A percentile compares a stretch with the other conserved stretches of the same genome.
These are phyloP conservation scores for Toxoplasma gondii DNA, from an alignment of 169 alveolate genomes.

Conservation along the genomic window DNA sequence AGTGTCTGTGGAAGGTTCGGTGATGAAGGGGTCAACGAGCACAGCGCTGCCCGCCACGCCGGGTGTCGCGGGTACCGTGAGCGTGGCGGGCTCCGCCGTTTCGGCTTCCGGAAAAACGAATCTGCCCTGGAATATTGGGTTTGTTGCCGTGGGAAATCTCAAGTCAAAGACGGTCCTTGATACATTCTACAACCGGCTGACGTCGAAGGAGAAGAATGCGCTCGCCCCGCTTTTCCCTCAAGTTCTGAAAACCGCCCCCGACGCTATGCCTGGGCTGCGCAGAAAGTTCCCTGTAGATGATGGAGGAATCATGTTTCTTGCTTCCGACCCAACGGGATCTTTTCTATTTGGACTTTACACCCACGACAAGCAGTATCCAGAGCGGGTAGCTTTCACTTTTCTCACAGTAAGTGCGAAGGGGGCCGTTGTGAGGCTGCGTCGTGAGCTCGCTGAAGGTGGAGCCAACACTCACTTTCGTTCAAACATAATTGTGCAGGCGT, in stretches of 20 bases:
- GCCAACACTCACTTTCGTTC: background rate
- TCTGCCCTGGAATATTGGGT: background rate
- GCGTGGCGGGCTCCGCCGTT: background rate
- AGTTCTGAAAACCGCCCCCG: background rate
- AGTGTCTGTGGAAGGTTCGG: background rate
- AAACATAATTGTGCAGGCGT: background rate
- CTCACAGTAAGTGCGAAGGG: background rate
- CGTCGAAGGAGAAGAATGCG: slow-evolving; percentile 5
- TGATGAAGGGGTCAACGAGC: background rate
- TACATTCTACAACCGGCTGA: slow-evolving; percentile 12
- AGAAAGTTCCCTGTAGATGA: background rate
- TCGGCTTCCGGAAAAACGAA: background rate
- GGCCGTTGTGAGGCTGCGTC: background rate
- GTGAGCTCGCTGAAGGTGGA: background rate
- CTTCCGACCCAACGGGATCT: background rate
- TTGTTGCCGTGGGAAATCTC: slow-evolving; percentile 27
- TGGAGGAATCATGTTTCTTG: slow-evolving; percentile 8
- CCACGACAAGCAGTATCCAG: slow-evolving; percentile 4
- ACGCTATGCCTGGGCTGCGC: background rate
- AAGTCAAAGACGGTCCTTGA: slow-evolving; percentile 1
- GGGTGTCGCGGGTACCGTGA: background rate
- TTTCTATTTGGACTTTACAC: background rate
- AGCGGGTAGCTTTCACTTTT: slow-evolving; percentile 11
- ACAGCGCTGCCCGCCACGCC: background rate
- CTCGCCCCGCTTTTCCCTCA: background rate